phyloP scores from a whole-genome alignment of 257 asterid species.

The Ocimum tenuiflorum region DNA sequence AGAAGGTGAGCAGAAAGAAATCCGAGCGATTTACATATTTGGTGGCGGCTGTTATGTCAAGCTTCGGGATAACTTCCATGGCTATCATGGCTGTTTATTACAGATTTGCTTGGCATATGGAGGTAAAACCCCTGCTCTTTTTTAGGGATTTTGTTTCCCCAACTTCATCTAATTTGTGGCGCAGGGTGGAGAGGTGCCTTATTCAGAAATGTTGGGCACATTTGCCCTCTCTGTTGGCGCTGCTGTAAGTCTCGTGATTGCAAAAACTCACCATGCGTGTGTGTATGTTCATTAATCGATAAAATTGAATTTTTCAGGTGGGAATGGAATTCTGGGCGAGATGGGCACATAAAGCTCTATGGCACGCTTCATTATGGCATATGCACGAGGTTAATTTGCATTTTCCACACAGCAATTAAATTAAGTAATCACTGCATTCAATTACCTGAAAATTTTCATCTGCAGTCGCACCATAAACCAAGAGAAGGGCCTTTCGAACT shows the following conservation, averaged over 20 bases:
- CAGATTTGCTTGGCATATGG: constrained; percentile 94
- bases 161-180: neutral
- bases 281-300: too few species aligned
- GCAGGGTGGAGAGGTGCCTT: constrained; percentile 86
- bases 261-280: too few species aligned
- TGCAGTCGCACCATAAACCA: constrained; percentile 95
- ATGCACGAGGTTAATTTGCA: constrained; percentile 95
- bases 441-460: too few species aligned
- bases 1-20: constrained; percentile 60
- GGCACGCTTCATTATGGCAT: constrained; percentile 99
- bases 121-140: constrained; percentile 30
- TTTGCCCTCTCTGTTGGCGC: constrained; percentile 95
- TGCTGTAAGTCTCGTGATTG: constrained; percentile 53
- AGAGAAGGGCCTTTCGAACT: constrained; percentile 97
- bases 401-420: too few species aligned
- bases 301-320: constrained; percentile 47
- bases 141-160: too few species aligned
- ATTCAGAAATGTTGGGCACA: constrained; percentile 88
- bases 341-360: constrained; percentile 95
- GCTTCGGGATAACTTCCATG: constrained; percentile 77
- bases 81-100: constrained; percentile 74
- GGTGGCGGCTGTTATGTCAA: constrained; percentile 97
- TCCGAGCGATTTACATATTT: constrained; percentile 82
- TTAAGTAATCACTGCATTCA: neutral
- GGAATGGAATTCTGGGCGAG: constrained; percentile 99